Evolutionary conservation across 2,329 filamentous ascomycete genomes (phyloP).

Genomic region (Coniella lustricola): DNA sequence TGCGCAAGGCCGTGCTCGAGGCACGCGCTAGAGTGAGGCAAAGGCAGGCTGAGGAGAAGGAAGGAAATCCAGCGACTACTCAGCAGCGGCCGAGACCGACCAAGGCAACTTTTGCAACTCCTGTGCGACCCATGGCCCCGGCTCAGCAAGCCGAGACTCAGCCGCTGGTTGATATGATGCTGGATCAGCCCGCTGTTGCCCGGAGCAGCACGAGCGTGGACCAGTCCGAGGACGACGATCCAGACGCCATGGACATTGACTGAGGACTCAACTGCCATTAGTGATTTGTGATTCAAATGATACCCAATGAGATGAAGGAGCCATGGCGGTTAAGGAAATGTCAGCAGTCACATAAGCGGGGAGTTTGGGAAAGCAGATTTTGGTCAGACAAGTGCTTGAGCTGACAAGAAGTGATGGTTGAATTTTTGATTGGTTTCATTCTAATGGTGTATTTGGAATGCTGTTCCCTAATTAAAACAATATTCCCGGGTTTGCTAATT

Average conservation of each 20-base stretch:
- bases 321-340: constrained; percentile 14
- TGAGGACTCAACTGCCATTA: constrained; percentile 24
- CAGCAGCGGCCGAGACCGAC: neutral
- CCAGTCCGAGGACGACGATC: constrained; percentile 34
- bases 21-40: constrained; percentile 62
- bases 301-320: constrained; percentile 12
- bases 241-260: constrained; percentile 63
- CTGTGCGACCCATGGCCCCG: constrained; percentile 1
- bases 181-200: neutral
- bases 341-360: constrained; percentile 1
- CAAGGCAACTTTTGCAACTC: constrained; percentile 10
- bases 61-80: constrained; percentile 12
- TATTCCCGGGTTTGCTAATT: neutral
- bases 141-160: neutral
- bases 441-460: no score
- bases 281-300: constrained; percentile 9
- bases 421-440: neutral
- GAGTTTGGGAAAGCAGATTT: neutral
- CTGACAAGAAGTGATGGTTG: neutral
- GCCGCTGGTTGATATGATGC: neutral
- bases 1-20: constrained; percentile 78
- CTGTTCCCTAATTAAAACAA: neutral
- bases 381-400: neutral
- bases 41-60: constrained; percentile 38
- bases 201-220: neutral